Base-by-base conservation (phyloP, 495 filamentous ascomycete species). In the Xylaria castorea region DNA sequence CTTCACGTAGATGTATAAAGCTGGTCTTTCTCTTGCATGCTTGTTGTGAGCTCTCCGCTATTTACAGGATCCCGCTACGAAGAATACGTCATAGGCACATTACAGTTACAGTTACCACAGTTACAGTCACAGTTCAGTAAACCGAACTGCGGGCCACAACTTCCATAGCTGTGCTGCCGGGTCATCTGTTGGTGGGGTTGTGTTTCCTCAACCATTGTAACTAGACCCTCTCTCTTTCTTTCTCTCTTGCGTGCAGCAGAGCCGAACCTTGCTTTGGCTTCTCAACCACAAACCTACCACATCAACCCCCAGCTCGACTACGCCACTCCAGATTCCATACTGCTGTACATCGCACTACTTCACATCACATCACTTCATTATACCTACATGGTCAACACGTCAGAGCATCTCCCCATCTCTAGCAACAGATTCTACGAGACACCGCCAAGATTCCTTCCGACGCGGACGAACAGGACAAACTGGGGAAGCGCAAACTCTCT, bases 401-500 rank as follows among this genome's bases (percentile, higher is more conserved):
- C 14, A 9, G 12, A 32, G 5, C 16, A 32, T 16, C 32, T 34
- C 34, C 22, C 44, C 44, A 66, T 66, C 30, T 66, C 27, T 38
- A 46, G 11, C 68, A 9, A 50, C 32, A 42, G 11, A 48, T 25
- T 44, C 14, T 27, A 58, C 66, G 48, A 34, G 48, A 77, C 63
- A 70, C 57, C 44, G 40, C 44, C 61, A 67, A 66, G 25, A 63
- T 72, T 73, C 63, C 55, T 46, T 66, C 72, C 48, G 38, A 61
- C 51, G 32, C 27, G 20, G 27, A 46, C 30, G 72, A 75, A 66
- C 73, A 65, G 73, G 76, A 64, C 74, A 80, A 80, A 76, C 91
- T 91, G 89, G 91, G 90, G 88, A 93, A 97, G 89, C 92, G 94
- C 84, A 95, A 93, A 86, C 87, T 90, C 79, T 94, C 93, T 76